Base-by-base conservation (phyloP, 345 rosid species). In the Salix purpurea region DNA sequence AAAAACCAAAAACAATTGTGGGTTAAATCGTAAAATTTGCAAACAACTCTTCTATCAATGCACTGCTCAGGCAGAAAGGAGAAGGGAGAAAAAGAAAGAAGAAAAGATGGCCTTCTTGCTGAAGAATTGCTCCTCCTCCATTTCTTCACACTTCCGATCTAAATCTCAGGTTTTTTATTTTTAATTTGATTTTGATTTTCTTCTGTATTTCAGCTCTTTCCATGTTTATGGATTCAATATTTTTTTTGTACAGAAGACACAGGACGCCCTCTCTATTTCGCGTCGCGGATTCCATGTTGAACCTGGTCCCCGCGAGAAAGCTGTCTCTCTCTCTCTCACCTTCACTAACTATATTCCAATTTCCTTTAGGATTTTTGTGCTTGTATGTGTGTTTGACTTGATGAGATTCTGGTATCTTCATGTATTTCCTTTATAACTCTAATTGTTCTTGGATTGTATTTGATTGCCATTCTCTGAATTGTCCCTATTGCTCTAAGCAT, bases 291-390 rank as follows among this genome's bases (percentile, higher is more conserved):
- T 85, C 72, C 98, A 93, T 74, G 90, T 92, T 46, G 93, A 90
- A 61, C 90, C 83, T 1, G 99, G 98, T 24, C 83, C 91, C 79
- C 96, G 99, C 21, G 99, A 93, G 86, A 87, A 91, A 91, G 92
- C 97, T 84, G 99, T 96, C 76, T 86, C 96, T 42, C 30, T 46
- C 46, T 76, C 68, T 26, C 19, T 28, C 74, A 5, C n/a, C 72
- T 4, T 56, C 69, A 15, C 11, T 66, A 12, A 39, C 37, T 64
- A 18, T 18, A 18, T 42, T 37, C 42, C 8, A 32, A 40, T 48
- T 48, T 72, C 12, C 4, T 34, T 71, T 69, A 72, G 71, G 37
- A 2, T 40, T 58, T 76, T 61, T 16, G 8, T 1, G 13, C 10
- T 6, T 40, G 44, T 10, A 0, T 40, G 44, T 4, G 34, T 39